Evolutionary conservation across 352 stramenopile genomes (phyloP).

Genomic region (Pythium sukuiense): DNA sequence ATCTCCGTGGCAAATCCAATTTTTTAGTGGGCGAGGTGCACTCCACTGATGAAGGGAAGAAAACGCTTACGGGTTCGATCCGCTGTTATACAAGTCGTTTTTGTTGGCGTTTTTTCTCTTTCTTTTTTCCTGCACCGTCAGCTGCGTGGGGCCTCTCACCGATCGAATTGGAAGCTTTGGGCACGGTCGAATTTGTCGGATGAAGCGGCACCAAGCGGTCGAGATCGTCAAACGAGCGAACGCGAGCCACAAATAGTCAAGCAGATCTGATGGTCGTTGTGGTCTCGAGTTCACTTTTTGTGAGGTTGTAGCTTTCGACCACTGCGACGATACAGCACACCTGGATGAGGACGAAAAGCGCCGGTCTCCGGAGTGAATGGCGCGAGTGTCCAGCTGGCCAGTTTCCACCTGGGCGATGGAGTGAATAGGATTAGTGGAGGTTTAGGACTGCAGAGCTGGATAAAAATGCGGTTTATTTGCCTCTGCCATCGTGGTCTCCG

Average conservation of each 20-base stretch:
- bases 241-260: slow-evolving; percentile 2
- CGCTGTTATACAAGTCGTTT: not conserved
- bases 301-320: not conserved
- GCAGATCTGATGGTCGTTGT: not conserved
- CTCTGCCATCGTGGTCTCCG: slow-evolving; percentile 5
- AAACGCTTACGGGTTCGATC: not conserved
- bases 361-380: slow-evolving; percentile 10
- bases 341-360: not conserved
- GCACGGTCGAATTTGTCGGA: not conserved
- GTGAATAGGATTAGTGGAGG: not conserved
- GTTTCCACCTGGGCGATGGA: not conserved
- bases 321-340: not conserved
- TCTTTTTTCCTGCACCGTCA: slow-evolving; percentile 1
- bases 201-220: not conserved
- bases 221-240: not conserved
- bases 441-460: slow-evolving; percentile 6
- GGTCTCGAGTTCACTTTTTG: no score
- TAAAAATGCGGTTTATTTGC: slow-evolving; percentile 2
- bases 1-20: not conserved
- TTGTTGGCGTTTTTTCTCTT: slow-evolving; percentile 4
- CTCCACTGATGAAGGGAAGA: not conserved
- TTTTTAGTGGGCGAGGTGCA: not conserved
- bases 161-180: not conserved
- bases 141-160: not conserved
- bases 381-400: slow-evolving; percentile 6